Evolutionary conservation across 352 stramenopile species (phyloP), one percentile per base, ranked within the genome.

Genomic region (Phytophthora rubi): DNA sequence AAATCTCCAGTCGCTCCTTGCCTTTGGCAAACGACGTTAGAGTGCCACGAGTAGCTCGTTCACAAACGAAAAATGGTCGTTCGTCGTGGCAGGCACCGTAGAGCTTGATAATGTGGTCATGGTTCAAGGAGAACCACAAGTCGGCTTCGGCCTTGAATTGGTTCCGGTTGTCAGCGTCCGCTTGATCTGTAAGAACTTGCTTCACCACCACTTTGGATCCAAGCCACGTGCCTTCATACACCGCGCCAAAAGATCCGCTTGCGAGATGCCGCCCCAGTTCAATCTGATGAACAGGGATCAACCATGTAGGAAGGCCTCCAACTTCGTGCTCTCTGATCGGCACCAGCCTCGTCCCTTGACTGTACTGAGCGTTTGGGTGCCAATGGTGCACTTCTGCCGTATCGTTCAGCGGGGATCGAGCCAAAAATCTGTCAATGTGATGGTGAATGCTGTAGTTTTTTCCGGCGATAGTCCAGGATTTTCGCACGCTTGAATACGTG

Each of bases 91-190:
- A 55, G 4, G 26, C 60, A 3, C 61, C 52, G 13, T 62, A 68
- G 5, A 68, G 15, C 26, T 61, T 45, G 18, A 62, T 26, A 2
- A 68, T 8, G 18, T 39, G 30, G 5, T 63, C n/a, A 18, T 63
- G 57, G 37, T 55, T 55, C 39, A 68, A 16, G 10, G 44, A 35
- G 15, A 68, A 58, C 61, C 61, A 62, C 28, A 62, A 8, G 21
- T 68, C 52, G 1, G 9, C 52, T 39, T 68, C 35, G 12, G 32
- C 28, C 4, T 30, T 4, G 3, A 55, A 37, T 21, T 53, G n/a
- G n/a, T 7, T n/a, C 2, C 18, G n/a, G 47, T 30, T 53, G 30
- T 53, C 23, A 16, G 18, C 18, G 13, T 61, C 35, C 6, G 16
- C 10, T 26, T 37, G 54, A 9, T 61, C 35, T 5, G 21, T 61